Base-by-base conservation (phyloP, 1,139 yeast genomes). In the Schizosaccharomyces versatilis region DNA sequence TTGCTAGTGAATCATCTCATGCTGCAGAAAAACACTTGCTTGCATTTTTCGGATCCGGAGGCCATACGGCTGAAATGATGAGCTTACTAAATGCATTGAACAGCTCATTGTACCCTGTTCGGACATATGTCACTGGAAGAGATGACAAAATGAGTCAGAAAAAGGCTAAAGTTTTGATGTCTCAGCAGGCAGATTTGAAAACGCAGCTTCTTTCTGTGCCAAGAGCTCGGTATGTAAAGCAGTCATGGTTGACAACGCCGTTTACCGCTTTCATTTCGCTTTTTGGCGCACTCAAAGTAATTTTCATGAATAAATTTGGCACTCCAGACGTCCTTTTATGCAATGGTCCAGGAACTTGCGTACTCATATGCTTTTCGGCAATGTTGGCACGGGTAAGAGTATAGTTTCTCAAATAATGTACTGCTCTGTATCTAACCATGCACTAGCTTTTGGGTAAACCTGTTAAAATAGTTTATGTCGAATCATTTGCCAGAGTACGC, bases 301-400 rank as follows among this genome's bases (percentile, higher is more conserved):
- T 67, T 6, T 47, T 60, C 7, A 48, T 15, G 24, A 54, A 54
- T 15, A 62, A 67, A 24, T 51, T 47, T 15, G 49, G 56, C 40
- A 55, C 39, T 42, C 70, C 71, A 7, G 62, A 63, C 56, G 67
- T 51, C 61, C 69, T 90, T 14, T 66, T 90, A 24, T 67, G 84
- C 59, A 93, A 90, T 65, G 99, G 99, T 0, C 99, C 99, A 0
- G 99, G 96, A 0, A 85, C 96, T 0, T 73, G 88, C 56, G 85
- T 88, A 1, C 81, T 94, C 1, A 67, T 84, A 36, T 83, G 90
- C 57, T 76, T 80, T 56, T 73, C 81, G 1, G 64, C 81, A 14
- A 73, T 81, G 55, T 60, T 74, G 3, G 69, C 80, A 58, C 76
- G 79, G 52, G 65, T 65, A 59, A 40, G 63, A 39, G 40, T 32